Conservation (phyloP, 768 basidiomycete genomes). For the Austroboletus eburneus region DNA sequence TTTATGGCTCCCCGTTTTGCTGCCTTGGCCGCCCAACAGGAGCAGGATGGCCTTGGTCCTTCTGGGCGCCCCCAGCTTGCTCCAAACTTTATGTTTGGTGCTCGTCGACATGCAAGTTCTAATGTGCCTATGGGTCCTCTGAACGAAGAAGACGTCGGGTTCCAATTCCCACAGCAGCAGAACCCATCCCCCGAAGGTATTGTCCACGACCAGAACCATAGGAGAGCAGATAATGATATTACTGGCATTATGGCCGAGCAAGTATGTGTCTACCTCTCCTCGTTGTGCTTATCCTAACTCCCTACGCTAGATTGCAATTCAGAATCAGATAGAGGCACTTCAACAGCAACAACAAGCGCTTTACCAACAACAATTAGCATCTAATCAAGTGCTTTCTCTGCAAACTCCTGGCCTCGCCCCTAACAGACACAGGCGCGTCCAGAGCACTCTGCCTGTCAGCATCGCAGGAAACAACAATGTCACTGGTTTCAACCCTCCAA, state of each 20-base stretch:
- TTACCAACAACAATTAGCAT: conserved; percentile 86
- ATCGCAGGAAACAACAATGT: conserved; percentile 42
- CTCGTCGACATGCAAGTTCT: conserved; percentile 49
- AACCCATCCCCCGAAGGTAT: conserved; percentile 23
- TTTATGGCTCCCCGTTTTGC: conserved; percentile 90
- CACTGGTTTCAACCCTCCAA: conserved; percentile 30
- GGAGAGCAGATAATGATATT: conserved; percentile 69
- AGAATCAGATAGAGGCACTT: conserved; percentile 85
- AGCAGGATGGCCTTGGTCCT: conserved; percentile 58
- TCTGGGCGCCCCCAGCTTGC: conserved; percentile 85
- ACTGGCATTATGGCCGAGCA: conserved; percentile 95
- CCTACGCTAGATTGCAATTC: conserved; percentile 68
- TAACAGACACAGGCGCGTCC: conserved; percentile 77
- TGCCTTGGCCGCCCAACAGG: conserved; percentile 70
- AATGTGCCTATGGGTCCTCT: conserved; percentile 60
- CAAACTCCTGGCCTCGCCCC: conserved; percentile 73
- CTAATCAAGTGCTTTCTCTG: conserved; percentile 78
- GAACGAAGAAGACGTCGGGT: conserved; percentile 75
- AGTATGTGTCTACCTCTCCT: conserved; percentile 40
- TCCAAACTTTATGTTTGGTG: conserved; percentile 89
- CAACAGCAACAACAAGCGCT: conserved; percentile 89
- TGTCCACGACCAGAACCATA: conserved; percentile 39
- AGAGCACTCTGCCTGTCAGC: conserved; percentile 73
- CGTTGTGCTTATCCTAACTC: conserved; percentile 2
- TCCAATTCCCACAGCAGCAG: conserved; percentile 78